Percentiles rank a stretch among this genome's conserved stretches.
Conservation (phyloP, 371 early-diverging fungal genomes). For the Fennellomyces sp. region DNA sequence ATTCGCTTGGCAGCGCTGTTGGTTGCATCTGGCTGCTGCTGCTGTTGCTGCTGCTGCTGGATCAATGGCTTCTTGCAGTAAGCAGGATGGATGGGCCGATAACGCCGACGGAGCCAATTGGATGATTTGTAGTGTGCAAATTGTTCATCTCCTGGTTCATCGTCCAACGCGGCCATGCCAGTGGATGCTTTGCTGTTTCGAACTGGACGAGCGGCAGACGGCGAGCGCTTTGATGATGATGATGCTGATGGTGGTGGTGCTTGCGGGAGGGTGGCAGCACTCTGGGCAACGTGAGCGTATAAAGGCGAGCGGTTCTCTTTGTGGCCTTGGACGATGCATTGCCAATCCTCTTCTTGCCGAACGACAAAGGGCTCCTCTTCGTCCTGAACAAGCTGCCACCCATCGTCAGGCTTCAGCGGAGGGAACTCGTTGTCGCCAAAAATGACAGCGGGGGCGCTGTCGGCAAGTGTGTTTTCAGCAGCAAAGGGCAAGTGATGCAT, state of each 20-base stretch:
- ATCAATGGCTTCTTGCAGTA: too few species aligned
- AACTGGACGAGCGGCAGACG: too few species aligned
- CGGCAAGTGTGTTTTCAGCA: background rate
- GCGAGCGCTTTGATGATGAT: too few species aligned
- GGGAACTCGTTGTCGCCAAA: slow-evolving; percentile 1
- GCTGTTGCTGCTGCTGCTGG: too few species aligned
- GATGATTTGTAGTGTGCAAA: too few species aligned
- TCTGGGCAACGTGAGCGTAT: background rate
- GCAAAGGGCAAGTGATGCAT: slow-evolving; percentile 1
- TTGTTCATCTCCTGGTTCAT: background rate
- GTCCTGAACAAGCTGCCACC: slow-evolving; percentile 3
- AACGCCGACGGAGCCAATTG: too few species aligned
- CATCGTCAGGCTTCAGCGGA: slow-evolving; percentile 2
- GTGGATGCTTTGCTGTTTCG: too few species aligned
- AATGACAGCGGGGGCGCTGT: background rate
- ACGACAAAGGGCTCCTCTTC: background rate
- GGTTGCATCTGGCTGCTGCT: too few species aligned
- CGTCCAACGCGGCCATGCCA: background rate
- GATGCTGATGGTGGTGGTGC: background rate
- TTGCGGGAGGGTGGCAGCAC: background rate
- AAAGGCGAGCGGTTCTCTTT: background rate
- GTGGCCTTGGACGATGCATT: slow-evolving; percentile 1
- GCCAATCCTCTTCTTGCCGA: slow-evolving; percentile 2
- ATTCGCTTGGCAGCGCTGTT: too few species aligned
- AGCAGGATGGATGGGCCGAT: too few species aligned